Evolutionary conservation across 352 stramenopile species (phyloP).

Genomic region (Phytophthora uliginosa): DNA sequence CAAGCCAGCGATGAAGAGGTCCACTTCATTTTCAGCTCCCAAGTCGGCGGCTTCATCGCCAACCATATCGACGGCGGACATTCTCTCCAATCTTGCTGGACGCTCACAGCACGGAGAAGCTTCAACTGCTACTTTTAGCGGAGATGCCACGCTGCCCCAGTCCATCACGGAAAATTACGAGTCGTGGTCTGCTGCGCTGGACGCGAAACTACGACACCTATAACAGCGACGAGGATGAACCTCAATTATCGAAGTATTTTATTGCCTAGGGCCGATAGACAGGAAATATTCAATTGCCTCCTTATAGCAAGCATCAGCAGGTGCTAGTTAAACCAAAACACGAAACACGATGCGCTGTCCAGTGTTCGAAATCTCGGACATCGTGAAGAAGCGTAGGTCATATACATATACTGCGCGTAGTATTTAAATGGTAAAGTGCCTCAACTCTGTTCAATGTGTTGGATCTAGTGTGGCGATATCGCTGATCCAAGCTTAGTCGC

Average conservation of each 20-base stretch:
- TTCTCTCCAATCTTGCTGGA: slow-evolving; percentile 8
- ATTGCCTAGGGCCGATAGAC: slow-evolving; percentile 4
- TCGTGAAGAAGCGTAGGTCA: not conserved
- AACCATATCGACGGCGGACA: slow-evolving; percentile 19
- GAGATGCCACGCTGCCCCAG: slow-evolving; percentile 26
- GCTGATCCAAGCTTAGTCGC: not conserved
- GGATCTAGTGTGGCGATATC: not conserved
- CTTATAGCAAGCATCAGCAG: not conserved
- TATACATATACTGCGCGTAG: not conserved
- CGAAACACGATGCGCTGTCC: not conserved
- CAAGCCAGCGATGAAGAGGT: slow-evolving; percentile 32
- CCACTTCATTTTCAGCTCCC: slow-evolving; percentile 35
- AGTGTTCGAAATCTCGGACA: not conserved
- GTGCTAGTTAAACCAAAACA: slow-evolving; percentile 5
- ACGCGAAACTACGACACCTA: slow-evolving; percentile 64
- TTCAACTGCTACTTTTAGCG: not conserved
- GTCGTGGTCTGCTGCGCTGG: slow-evolving; percentile 56
- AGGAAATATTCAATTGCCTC: not conserved
- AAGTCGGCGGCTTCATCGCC: slow-evolving; percentile 32
- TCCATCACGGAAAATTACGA: slow-evolving; percentile 67
- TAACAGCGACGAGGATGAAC: slow-evolving; percentile 15
- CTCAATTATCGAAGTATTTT: slow-evolving; percentile 26
- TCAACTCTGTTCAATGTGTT: not conserved
- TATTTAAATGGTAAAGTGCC: not conserved
- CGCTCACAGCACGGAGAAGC: not conserved